These are phyloP conservation scores for Chlamydomonas asymmetrica DNA, from an alignment of 139 green algal species.

Conservation along the genomic window DNA sequence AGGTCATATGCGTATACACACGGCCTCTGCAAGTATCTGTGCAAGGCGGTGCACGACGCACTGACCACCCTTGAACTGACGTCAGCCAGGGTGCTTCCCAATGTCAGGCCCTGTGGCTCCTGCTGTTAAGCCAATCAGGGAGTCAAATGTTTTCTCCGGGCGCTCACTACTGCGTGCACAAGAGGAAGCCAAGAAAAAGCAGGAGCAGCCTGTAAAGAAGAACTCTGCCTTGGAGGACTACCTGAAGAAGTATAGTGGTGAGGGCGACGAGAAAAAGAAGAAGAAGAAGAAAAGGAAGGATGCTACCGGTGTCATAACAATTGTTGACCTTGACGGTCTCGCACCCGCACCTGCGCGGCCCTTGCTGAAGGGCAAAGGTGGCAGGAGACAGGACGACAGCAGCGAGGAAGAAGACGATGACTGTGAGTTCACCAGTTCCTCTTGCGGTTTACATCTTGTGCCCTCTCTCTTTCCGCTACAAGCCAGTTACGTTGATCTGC, in stretches of 20 bases:
- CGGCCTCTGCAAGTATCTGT: no score
- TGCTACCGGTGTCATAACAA: slow-evolving; percentile 35
- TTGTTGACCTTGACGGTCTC: slow-evolving; percentile 48
- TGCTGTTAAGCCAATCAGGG: no score
- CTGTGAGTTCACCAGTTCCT: neutral
- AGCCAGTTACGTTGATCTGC: neutral
- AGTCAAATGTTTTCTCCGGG: no score
- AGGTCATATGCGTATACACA: no score
- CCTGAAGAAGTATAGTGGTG: slow-evolving; percentile 44
- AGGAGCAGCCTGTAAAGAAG: neutral
- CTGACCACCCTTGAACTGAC: no score
- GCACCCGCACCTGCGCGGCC: neutral
- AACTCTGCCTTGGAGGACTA: slow-evolving; percentile 46
- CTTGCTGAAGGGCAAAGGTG: neutral
- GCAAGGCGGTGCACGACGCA: no score
- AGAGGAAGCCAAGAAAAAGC: slow-evolving; percentile 51
- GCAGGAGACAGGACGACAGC: neutral
- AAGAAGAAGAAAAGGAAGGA: slow-evolving; percentile 66
- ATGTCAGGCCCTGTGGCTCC: no score
- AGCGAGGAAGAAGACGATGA: slow-evolving; percentile 54
- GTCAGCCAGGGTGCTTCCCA: no score
- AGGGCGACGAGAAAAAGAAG: slow-evolving; percentile 15
- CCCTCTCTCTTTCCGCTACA: neutral
- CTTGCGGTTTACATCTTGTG: neutral
- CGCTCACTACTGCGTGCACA: no score